phyloP scores from a whole-genome alignment of 2,329 filamentous ascomycete species.

The Botrytis tulipae region DNA sequence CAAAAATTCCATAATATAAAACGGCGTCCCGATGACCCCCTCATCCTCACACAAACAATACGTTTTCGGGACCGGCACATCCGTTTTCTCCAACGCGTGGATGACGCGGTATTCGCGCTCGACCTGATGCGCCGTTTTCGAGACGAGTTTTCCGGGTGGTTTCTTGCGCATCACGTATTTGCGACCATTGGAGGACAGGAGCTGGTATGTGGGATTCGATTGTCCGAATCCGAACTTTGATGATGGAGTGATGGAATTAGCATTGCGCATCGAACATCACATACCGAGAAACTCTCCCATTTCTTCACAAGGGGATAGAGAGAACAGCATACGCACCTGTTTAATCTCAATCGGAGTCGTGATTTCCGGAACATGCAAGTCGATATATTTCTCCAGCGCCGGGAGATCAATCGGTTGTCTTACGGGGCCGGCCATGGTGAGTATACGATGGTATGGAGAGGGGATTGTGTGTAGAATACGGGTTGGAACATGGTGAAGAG shows the following conservation, averaged over 20 bases:
- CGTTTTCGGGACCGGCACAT: constrained; percentile 81
- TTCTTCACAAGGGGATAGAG: too few relatives aligned
- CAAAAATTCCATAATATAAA: constrained; percentile 97
- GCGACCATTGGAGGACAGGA: constrained; percentile 67
- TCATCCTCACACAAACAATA: constrained; percentile 85
- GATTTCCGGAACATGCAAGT: constrained; percentile 76
- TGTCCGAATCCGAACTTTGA: constrained; percentile 93
- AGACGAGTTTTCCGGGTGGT: constrained; percentile 89
- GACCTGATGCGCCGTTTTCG: constrained; percentile 91
- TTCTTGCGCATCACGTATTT: constrained; percentile 96
- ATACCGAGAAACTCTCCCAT: too few relatives aligned
- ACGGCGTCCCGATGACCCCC: constrained; percentile 78
- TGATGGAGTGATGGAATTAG: not conserved
- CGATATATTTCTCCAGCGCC: constrained; percentile 76
- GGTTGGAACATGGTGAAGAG: not conserved
- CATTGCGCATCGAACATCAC: not conserved
- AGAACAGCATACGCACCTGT: constrained; percentile 57
- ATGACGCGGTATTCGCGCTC: constrained; percentile 94
- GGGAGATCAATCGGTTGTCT: constrained; percentile 86
- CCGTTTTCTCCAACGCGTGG: constrained; percentile 72
- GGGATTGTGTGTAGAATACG: not conserved
- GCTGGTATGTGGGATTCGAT: constrained; percentile 94
- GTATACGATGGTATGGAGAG: not conserved
- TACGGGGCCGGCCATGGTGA: constrained; percentile 75
- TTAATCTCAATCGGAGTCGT: constrained; percentile 81